Base-by-base conservation (phyloP, 2,329 filamentous ascomycete species). In the Diaporthe destruens region DNA sequence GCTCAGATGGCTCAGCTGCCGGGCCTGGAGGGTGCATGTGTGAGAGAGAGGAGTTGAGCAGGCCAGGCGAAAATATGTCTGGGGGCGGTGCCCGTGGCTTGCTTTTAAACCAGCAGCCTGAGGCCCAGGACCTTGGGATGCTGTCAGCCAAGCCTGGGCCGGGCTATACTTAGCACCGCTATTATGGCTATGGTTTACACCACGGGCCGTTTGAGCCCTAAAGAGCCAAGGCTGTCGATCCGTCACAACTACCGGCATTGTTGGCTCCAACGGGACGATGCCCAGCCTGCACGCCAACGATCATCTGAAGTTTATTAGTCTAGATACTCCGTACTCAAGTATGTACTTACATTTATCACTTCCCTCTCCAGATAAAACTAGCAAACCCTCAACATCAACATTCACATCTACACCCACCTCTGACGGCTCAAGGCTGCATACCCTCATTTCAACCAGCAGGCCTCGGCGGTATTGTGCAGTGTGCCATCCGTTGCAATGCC, bases 81-180 rank as follows among this genome's bases (percentile, higher is more conserved):
- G 61, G 61, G 61, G 61, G 61, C 61, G 25, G 61, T 53, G 61
- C n/a, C 61, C 32, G 32, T 66, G 44, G 61, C 61, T 39, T 66
- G 61, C 61, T 39, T 66, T 66, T 66, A 32, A 39, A 4, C 44
- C 32, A 36, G 16, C n/a, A n/a, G n/a, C n/a, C n/a, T n/a, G n/a
- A n/a, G n/a, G n/a, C 4, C 44, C 32, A 36, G 16, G 16, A 9
- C 44, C n/a, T 66, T 25, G 14, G 61, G 47, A 66, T 66, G 61
- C 47, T 39, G 61, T 66, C 61, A 66, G 61, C 61, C 61, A 66
- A 66, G 61, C 61, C 61, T 53, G 61, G 61, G 16, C 61, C 61
- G 61, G 53, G 61, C 61, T 39, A 39, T 66, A 32, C 44, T 53
- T 66, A 66, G 61, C 61, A 47, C 44, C 47, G 61, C 44, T n/a